A percentile compares a stretch with the other conserved stretches of the same genome.
Conservation (phyloP, 1,284 basidiomycete species). For the Xerocomus amazonicus region DNA sequence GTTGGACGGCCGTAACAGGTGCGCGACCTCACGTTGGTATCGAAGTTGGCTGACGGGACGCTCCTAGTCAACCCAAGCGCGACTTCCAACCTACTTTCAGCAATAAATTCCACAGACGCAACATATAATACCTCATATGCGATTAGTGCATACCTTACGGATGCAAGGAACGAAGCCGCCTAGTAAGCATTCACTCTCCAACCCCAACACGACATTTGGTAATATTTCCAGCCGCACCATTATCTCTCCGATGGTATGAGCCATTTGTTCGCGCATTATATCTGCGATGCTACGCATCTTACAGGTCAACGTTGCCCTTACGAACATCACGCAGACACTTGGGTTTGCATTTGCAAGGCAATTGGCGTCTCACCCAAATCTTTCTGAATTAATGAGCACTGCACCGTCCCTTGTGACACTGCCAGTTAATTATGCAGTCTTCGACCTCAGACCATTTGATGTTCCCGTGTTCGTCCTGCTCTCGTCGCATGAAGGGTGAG, state of each 20-base stretch:
- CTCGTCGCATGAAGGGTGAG: neutral
- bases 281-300: neutral
- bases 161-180: constrained; percentile 43
- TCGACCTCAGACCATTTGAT: constrained; percentile 66
- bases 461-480: constrained; percentile 48
- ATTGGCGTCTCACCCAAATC: constrained; percentile 33
- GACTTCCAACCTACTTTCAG: constrained; percentile 32
- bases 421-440: constrained; percentile 48
- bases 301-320: constrained; percentile 21
- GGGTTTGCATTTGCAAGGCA: constrained; percentile 36
- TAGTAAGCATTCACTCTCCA: constrained; percentile 37
- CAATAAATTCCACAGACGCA: constrained; percentile 29
- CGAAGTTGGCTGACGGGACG: neutral
- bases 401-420: constrained; percentile 58
- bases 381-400: constrained; percentile 38
- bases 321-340: constrained; percentile 31
- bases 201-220: neutral
- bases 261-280: neutral
- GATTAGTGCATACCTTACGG: constrained; percentile 33
- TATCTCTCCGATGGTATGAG: constrained; percentile 24
- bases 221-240: constrained; percentile 19
- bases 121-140: constrained; percentile 37
- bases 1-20: constrained; percentile 47
- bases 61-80: constrained; percentile 39
- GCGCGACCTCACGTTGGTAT: constrained; percentile 7